A percentile compares a stretch with the other conserved stretches of the same genome.
Evolutionary conservation across 805 yeast species (phyloP).

Genomic region (Cyberlindnera maclurae): DNA sequence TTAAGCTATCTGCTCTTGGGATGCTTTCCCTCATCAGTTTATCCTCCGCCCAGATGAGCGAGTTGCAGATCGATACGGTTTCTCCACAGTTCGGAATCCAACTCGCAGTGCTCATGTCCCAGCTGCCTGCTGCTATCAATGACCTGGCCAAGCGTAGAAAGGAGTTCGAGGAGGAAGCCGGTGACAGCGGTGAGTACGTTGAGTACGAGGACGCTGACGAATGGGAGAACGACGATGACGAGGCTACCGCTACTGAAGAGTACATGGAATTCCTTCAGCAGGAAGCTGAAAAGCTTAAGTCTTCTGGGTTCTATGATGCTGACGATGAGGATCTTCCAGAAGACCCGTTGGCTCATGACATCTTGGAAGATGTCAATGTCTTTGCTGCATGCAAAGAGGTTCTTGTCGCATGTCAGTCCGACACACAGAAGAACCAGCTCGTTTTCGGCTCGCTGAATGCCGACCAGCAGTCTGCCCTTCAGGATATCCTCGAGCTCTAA

Average conservation of each 20-base stretch:
- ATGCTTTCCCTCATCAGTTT: conserved; percentile 40
- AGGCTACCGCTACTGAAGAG: conserved; percentile 31
- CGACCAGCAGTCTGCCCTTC: conserved; percentile 29
- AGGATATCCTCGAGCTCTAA: conserved; percentile 23
- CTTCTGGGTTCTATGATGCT: conserved; percentile 28
- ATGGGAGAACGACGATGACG: conserved; percentile 25
- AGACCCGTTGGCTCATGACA: conserved; percentile 72
- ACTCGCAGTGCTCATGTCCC: conserved; percentile 45
- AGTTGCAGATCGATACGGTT: conserved; percentile 29
- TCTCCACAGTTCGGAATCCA: conserved; percentile 44
- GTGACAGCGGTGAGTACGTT: conserved; percentile 19
- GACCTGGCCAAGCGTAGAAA: conserved; percentile 56
- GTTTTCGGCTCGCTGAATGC: conserved; percentile 34
- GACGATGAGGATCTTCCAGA: conserved; percentile 73
- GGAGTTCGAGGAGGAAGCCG: conserved; percentile 26
- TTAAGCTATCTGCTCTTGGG: conserved; percentile 69
- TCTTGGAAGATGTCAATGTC: conserved; percentile 71
- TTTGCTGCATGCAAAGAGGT: conserved; percentile 58
- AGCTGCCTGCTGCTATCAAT: conserved; percentile 66
- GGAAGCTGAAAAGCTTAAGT: conserved; percentile 34
- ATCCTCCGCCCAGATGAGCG: conserved; percentile 23
- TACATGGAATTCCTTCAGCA: conserved; percentile 42
- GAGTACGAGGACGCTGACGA: conserved; percentile 26
- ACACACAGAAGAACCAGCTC: conserved; percentile 40
- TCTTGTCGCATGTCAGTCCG: conserved; percentile 41